phyloP scores from a whole-genome alignment of 441 rosid genomes.

The Cnidoscolus chayamansa region DNA sequence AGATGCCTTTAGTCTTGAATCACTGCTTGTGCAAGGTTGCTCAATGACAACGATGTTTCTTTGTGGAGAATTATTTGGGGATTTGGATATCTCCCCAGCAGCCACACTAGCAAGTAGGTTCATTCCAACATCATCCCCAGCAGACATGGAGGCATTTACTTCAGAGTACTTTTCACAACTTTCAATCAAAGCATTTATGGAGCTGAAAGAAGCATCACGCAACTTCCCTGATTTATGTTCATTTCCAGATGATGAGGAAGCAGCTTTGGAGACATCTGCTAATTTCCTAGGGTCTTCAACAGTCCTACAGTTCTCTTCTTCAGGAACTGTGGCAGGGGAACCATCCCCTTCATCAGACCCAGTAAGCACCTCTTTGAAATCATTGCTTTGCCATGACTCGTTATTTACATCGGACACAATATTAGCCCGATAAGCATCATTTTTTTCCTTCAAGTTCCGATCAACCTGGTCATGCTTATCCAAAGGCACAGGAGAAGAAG shows the following conservation, averaged over 20 bases:
- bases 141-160: slow-evolving; percentile 42
- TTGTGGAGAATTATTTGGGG: slow-evolving; percentile 53
- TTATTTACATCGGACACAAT: slow-evolving; percentile 39
- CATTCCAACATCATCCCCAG: slow-evolving; percentile 93
- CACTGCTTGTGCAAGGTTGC: slow-evolving; percentile 38
- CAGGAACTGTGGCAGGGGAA: slow-evolving; percentile 41
- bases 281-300: slow-evolving; percentile 45
- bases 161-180: slow-evolving; percentile 79
- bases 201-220: slow-evolving; percentile 58
- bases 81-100: slow-evolving; percentile 80
- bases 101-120: slow-evolving; percentile 95
- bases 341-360: slow-evolving; percentile 57
- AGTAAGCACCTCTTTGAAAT: slow-evolving; percentile 46
- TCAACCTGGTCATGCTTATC: slow-evolving; percentile 68
- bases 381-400: slow-evolving; percentile 65
- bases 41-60: slow-evolving; percentile 38
- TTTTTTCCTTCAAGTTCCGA: slow-evolving; percentile 48
- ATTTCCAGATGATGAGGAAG: slow-evolving; percentile 43
- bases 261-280: slow-evolving; percentile 41
- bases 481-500: slow-evolving; percentile 54
- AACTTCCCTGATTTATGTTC: slow-evolving; percentile 48
- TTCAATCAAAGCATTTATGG: slow-evolving; percentile 87
- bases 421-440: slow-evolving; percentile 39
- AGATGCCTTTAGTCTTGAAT: slow-evolving; percentile 34
- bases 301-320: slow-evolving; percentile 30